Percentiles rank a stretch among this genome's conserved stretches.
These are phyloP conservation scores for Beauveria pseudobassiana DNA, from an alignment of 2,329 filamentous ascomycete species.

Conservation along the genomic window DNA sequence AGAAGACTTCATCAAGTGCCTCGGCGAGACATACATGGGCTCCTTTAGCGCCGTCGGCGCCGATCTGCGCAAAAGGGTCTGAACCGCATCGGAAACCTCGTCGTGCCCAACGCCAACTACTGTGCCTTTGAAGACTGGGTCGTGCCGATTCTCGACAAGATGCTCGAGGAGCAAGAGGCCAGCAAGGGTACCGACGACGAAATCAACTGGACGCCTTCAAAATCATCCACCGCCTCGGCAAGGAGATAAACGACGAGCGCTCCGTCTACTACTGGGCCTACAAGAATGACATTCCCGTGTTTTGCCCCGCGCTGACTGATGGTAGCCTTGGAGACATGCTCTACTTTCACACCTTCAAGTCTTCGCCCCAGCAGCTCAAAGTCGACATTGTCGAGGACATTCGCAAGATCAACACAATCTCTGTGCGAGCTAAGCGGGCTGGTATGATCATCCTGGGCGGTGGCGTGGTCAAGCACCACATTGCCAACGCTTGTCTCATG, in stretches of 20 bases:
- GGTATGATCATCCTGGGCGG: conserved; percentile 96
- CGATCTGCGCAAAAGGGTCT: conserved; percentile 75
- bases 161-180: conserved; percentile 89
- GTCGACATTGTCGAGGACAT: conserved; percentile 95
- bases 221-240: conserved; percentile 80
- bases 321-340: conserved; percentile 96
- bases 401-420: conserved; percentile 82
- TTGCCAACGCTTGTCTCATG: conserved; percentile 96
- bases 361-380: conserved; percentile 71
- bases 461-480: conserved; percentile 96
- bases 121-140: conserved; percentile 98
- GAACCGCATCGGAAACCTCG: conserved; percentile 91
- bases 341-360: conserved; percentile 95
- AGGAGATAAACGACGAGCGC: conserved; percentile 86
- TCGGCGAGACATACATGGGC: conserved; percentile 87
- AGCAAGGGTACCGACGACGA: conserved; percentile 61
- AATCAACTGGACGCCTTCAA: conserved; percentile 89
- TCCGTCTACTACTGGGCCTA: conserved; percentile 97
- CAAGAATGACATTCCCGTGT: conserved; percentile 93
- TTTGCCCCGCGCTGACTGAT: conserved; percentile 93
- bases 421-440: conserved; percentile 76
- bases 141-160: conserved; percentile 84
- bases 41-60: conserved; percentile 74
- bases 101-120: conserved; percentile 93
- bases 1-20: conserved; percentile 97